Evolutionary conservation across 805 yeast species (phyloP), one percentile per base, ranked within the genome.

Genomic region (Cyberlindnera xishuangbannaensis): DNA sequence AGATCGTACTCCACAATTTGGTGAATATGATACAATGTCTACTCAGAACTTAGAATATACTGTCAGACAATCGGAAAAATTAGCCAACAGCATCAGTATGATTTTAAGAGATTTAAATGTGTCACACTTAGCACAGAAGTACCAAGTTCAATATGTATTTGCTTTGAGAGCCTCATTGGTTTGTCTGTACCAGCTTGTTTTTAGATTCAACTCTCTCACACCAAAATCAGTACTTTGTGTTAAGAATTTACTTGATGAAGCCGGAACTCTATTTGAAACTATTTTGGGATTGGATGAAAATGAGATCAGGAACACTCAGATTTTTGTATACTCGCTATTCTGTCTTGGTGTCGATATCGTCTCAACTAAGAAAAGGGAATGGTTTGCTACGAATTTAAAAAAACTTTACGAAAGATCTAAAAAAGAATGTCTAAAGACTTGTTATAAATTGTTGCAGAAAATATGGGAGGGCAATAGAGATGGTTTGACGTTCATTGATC

Each of bases 221-320:
- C 44, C 44, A 12, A 43, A 40, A 20, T 37, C 47, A 4, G 39
- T 43, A n/a, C 24, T 40, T 9, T 12, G 24, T 4, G 37, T 43
- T 19, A 37, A 30, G 14, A 25, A 28, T 12, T 15, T 37, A 7
- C 21, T 32, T 5, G 8, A 18, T 2, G 44, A 40, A 11, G 39
- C 32, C 15, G 25, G 28, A 10, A 18, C 10, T 2, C n/a, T 40
- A 18, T 31, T 37, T 16, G 22, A 33, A 4, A 19, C 22, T 4
- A 13, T 37, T 8, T 7, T 25, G 4, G 13, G 21, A 8, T 28
- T 37, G 10, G 2, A 26, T 6, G 34, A 22, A 2, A 29, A 31
- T 4, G 39, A 39, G 14, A 15, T 27, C 8, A 20, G 12, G 7
- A 15, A 18, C 5, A 25, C 32, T 3, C 12, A 27, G 21, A 10